phyloP scores from a whole-genome alignment of 176 grass and related monocot genomes.

The Aegilops umbellulata region DNA sequence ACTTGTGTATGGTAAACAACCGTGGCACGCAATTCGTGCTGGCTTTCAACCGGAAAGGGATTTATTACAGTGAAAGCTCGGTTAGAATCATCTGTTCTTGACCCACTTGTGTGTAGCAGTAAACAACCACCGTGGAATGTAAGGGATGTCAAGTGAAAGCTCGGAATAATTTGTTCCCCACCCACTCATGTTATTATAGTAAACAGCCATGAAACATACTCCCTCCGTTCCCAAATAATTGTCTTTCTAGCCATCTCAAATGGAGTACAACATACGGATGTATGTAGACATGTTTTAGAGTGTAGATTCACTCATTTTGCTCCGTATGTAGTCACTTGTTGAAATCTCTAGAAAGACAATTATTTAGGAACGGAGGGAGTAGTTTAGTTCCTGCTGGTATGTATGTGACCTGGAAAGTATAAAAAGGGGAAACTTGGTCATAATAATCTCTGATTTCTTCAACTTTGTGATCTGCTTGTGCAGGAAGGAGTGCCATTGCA shows the following conservation, averaged over 20 bases:
- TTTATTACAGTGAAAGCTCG: neutral
- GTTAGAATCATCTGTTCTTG: neutral
- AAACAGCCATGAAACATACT: neutral
- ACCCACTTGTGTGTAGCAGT: neutral
- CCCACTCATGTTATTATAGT: neutral
- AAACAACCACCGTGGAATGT: neutral
- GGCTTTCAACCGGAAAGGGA: neutral
- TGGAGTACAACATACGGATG: no score
- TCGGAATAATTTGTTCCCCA: no score
- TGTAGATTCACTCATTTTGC: no score
- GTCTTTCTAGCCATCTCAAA: no score
- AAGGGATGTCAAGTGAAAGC: neutral
- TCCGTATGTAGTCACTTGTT: no score
- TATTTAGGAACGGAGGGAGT: no score
- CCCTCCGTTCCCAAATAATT: no score
- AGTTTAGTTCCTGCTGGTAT: neutral
- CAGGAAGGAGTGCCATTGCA: constrained; percentile 98
- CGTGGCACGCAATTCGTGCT: neutral
- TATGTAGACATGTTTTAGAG: no score
- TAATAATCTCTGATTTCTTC: neutral
- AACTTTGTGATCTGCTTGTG: neutral
- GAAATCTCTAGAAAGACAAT: no score
- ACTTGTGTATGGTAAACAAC: neutral
- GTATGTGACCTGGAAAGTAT: neutral
- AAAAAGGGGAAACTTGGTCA: neutral